Percentiles rank a stretch among this genome's conserved stretches.
These are phyloP conservation scores for Funneliformis geosporum DNA, from an alignment of 192 early-diverging fungal species.

Conservation along the genomic window DNA sequence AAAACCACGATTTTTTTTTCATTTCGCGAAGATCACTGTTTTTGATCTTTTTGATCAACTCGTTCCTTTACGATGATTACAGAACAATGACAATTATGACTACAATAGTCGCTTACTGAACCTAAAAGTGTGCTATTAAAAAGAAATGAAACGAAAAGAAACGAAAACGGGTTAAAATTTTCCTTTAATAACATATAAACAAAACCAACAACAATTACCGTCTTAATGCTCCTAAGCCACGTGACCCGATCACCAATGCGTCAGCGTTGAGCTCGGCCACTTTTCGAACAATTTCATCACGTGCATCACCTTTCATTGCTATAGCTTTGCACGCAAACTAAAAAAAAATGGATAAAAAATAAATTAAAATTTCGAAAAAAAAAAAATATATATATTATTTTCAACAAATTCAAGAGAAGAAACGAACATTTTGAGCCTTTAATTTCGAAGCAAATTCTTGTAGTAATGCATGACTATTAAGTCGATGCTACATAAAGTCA, in stretches of 20 bases:
- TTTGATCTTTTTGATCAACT: neutral
- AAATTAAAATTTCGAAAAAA: neutral
- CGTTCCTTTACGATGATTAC: conserved; percentile 37
- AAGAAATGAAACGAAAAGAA: neutral
- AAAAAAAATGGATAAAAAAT: neutral
- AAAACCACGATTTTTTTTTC: too few species aligned
- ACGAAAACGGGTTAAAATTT: neutral
- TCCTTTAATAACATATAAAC: too few species aligned
- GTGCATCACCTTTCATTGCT: conserved; percentile 63
- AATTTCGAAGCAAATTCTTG: conserved; percentile 37
- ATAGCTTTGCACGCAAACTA: conserved; percentile 54
- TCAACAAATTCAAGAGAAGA: conserved; percentile 15
- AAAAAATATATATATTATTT: conserved; percentile 10
- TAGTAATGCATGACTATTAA: conserved; percentile 33
- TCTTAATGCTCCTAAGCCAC: conserved; percentile 59
- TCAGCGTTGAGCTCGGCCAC: conserved; percentile 57
- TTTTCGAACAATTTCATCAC: conserved; percentile 63
- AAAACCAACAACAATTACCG: conserved; percentile 24
- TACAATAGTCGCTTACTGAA: conserved; percentile 51
- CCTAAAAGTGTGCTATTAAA: conserved; percentile 44
- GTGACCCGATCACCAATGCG: conserved; percentile 61
- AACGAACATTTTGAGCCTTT: conserved; percentile 36
- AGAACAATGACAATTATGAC: conserved; percentile 43
- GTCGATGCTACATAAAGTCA: too few species aligned
- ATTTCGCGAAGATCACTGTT: too few species aligned